Evolutionary conservation across 345 rosid genomes (phyloP).

Genomic region (Syzygium grande): DNA sequence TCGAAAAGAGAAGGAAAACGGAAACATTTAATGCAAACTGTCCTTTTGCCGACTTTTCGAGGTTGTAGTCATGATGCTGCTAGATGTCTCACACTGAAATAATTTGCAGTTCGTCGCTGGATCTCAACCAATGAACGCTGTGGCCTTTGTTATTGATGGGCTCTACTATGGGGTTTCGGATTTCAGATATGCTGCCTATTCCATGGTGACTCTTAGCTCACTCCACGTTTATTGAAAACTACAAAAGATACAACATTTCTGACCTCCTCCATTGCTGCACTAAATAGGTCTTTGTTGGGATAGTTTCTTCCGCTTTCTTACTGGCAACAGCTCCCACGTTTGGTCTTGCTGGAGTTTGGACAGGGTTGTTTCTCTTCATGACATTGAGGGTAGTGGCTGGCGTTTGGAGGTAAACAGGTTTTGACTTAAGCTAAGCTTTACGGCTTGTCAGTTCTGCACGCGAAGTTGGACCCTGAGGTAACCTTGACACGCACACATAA

Average conservation of each 20-base stretch:
- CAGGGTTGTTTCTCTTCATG: constrained; percentile 90
- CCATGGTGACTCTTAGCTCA: constrained; percentile 51
- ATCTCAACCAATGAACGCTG: constrained; percentile 87
- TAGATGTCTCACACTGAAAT: not conserved
- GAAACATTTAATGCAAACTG: not conserved
- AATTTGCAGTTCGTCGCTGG: constrained; percentile 76
- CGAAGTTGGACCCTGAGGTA: not conserved
- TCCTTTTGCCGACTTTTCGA: not conserved
- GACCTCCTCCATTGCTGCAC: not conserved
- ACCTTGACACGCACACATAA: not conserved
- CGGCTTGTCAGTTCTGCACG: not conserved
- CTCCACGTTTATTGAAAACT: not conserved
- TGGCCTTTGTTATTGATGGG: constrained; percentile 89
- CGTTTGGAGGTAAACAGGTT: constrained; percentile 64
- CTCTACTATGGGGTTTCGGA: constrained; percentile 94
- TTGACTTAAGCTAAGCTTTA: not conserved
- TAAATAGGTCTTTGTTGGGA: constrained; percentile 50
- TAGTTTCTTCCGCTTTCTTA: constrained; percentile 57
- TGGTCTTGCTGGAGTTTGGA: constrained; percentile 85
- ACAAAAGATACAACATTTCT: not conserved
- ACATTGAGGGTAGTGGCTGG: constrained; percentile 76
- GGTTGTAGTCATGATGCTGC: not conserved
- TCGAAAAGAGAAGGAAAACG: not conserved
- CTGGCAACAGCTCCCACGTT: constrained; percentile 54
- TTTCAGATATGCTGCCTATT: constrained; percentile 79